Evolutionary conservation across 2,329 filamentous ascomycete genomes (phyloP).

Genomic region (Grosmannia clavigera): DNA sequence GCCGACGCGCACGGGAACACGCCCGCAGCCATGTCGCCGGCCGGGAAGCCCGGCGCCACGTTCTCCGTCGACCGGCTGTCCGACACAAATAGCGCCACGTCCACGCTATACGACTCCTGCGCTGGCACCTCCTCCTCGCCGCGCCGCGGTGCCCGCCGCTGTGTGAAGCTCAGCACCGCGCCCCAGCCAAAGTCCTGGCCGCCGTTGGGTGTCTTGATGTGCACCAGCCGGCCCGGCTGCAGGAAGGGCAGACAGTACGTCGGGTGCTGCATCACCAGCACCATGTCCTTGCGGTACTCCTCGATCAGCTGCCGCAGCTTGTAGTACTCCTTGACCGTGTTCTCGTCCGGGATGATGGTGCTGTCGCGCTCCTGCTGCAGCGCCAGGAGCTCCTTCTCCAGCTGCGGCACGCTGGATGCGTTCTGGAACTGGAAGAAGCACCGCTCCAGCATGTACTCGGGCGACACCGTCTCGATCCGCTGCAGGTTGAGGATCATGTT

Average conservation of each 20-base stretch:
- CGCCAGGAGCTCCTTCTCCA: conserved; percentile 73
- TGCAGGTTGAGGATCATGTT: conserved; percentile 98
- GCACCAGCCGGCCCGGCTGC: conserved; percentile 75
- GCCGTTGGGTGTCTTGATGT: conserved; percentile 57
- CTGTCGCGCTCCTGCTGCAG: conserved; percentile 63
- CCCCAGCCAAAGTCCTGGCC: conserved; percentile 91
- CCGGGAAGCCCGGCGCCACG: conserved; percentile 25
- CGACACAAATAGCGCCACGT: conserved; percentile 59
- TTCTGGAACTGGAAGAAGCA: conserved; percentile 99
- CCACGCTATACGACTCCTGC: conserved; percentile 70
- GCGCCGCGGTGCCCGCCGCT: conserved; percentile 49
- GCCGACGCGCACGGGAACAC: conserved; percentile 44
- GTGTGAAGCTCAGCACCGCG: conserved; percentile 62
- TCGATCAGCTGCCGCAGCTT: conserved; percentile 76
- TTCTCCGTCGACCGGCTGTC: conserved; percentile 30
- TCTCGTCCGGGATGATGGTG: conserved; percentile 73
- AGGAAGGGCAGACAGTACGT: conserved; percentile 76
- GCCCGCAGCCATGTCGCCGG: conserved; percentile 47
- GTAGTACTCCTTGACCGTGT: conserved; percentile 87
- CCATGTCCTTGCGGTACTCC: conserved; percentile 77
- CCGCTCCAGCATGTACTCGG: conserved; percentile 95
- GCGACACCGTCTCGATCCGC: conserved; percentile 96
- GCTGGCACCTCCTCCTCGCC: conserved; percentile 55
- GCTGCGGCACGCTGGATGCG: conserved; percentile 66
- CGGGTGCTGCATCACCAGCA: conserved; percentile 81